A percentile compares a stretch with the other conserved stretches of the same genome.
These are phyloP conservation scores for Suhomyces prunicola DNA, from an alignment of 805 yeast genomes.

Conservation along the genomic window DNA sequence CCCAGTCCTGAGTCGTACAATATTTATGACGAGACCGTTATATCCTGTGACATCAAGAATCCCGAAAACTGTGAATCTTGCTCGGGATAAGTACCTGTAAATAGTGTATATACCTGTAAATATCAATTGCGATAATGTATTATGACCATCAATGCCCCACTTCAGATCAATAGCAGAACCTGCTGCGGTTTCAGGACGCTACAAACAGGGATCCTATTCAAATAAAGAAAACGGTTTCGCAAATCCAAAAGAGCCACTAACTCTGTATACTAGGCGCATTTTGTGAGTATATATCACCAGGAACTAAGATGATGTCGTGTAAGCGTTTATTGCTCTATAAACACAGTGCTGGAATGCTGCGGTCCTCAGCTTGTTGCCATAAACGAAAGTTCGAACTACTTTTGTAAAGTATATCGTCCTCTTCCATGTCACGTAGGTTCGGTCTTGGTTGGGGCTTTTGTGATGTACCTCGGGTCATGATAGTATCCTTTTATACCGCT, in stretches of 20 bases:
- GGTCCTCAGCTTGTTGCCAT: background rate
- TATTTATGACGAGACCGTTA: constrained; percentile 34
- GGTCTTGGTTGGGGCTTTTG: background rate
- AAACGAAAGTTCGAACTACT: background rate
- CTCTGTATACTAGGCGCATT: too few species aligned
- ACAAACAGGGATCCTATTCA: too few species aligned
- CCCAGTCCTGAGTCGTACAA: constrained; percentile 12
- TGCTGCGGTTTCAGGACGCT: too few species aligned
- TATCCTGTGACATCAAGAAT: constrained; percentile 29
- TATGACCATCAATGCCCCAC: background rate
- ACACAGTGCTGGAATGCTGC: too few species aligned
- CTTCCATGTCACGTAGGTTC: background rate
- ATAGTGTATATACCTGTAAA: background rate
- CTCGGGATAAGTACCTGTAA: constrained; percentile 15
- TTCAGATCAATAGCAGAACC: too few species aligned
- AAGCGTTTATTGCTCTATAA: too few species aligned
- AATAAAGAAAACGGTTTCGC: too few species aligned
- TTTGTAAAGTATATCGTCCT: background rate
- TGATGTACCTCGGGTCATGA: background rate
- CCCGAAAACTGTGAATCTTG: constrained; percentile 21
- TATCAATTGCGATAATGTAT: background rate
- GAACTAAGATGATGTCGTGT: too few species aligned
- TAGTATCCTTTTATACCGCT: background rate
- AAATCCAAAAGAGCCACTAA: too few species aligned
- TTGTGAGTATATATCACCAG: too few species aligned